Evolutionary conservation across 208 protist genomes (phyloP).

Genomic region (Perkinsela sp.): DNA sequence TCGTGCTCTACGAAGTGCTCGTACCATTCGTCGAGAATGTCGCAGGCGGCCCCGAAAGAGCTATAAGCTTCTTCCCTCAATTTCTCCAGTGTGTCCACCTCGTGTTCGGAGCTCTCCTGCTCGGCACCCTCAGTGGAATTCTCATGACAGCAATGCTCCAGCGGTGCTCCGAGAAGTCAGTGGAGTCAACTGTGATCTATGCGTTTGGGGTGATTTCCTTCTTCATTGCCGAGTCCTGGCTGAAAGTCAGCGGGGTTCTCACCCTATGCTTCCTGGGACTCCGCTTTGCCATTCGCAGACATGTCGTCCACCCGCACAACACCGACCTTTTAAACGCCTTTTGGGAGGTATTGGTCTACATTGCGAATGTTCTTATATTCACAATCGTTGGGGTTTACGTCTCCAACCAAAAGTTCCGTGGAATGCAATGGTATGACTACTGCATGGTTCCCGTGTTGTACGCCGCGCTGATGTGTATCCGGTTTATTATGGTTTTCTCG

Average conservation of each 20-base stretch:
- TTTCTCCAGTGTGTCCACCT: conserved; percentile 13
- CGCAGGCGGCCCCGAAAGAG: conserved; percentile 7
- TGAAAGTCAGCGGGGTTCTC: conserved; percentile 40
- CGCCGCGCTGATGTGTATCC: conserved; percentile 17
- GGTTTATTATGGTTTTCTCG: conserved; percentile 23
- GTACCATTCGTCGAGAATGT: conserved; percentile 18
- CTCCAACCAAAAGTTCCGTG: conserved; percentile 22
- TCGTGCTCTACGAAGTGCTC: conserved; percentile 40
- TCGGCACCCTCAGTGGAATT: conserved; percentile 32
- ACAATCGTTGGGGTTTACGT: conserved; percentile 48
- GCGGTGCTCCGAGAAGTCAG: conserved; percentile 9
- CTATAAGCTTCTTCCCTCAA: conserved; percentile 4
- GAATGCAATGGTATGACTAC: conserved; percentile 15
- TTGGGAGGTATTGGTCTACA: conserved; percentile 54
- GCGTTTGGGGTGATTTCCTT: conserved; percentile 51
- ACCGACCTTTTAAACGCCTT: conserved; percentile 26
- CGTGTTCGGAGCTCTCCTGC: conserved; percentile 16
- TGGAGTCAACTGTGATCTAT: conserved; percentile 16
- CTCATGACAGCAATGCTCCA: conserved; percentile 3
- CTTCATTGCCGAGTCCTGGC: conserved; percentile 22
- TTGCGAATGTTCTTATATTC: conserved; percentile 55
- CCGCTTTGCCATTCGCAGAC: conserved; percentile 25
- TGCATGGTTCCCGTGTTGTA: conserved; percentile 23
- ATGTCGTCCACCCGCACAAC: conserved; percentile 17
- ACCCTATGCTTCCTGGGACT: conserved; percentile 41